These are phyloP conservation scores for Hypoxylon trugodes DNA, from an alignment of 495 filamentous ascomycete genomes.

Conservation along the genomic window DNA sequence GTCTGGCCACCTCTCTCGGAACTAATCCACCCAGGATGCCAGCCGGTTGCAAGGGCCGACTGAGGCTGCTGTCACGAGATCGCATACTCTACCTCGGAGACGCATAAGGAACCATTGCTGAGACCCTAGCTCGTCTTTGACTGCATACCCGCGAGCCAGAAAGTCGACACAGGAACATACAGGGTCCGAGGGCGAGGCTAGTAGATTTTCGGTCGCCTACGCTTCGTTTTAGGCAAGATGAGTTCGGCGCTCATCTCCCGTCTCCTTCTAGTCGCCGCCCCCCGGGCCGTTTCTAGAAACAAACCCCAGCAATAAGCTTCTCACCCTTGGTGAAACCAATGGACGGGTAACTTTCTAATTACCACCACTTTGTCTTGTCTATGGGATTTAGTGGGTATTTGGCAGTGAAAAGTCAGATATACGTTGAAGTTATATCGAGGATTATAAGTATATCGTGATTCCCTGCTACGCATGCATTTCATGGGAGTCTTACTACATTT, in stretches of 20 bases:
- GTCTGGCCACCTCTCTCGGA: conserved; percentile 20
- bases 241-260: conserved; percentile 4
- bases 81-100: not conserved
- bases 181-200: not conserved
- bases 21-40: conserved; percentile 7
- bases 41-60: conserved; percentile 34
- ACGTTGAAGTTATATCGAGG: not conserved
- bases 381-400: not conserved
- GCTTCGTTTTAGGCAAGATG: conserved; percentile 13
- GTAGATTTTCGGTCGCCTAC: not conserved
- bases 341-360: conserved; percentile 6
- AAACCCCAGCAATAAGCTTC: conserved; percentile 2
- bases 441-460: conserved; percentile 21
- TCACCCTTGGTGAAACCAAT: conserved; percentile 4
- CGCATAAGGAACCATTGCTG: not conserved
- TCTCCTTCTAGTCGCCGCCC: not conserved
- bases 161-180: not conserved
- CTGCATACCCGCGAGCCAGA: not conserved
- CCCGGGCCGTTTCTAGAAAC: conserved; percentile 8
- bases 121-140: not conserved
- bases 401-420: not conserved
- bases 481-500: not conserved
- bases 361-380: not conserved
- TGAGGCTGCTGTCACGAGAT: conserved; percentile 16
- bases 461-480: not conserved